Evolutionary conservation across 2,329 filamentous ascomycete species (phyloP).

Genomic region (Penicillium sclerotiorum): DNA sequence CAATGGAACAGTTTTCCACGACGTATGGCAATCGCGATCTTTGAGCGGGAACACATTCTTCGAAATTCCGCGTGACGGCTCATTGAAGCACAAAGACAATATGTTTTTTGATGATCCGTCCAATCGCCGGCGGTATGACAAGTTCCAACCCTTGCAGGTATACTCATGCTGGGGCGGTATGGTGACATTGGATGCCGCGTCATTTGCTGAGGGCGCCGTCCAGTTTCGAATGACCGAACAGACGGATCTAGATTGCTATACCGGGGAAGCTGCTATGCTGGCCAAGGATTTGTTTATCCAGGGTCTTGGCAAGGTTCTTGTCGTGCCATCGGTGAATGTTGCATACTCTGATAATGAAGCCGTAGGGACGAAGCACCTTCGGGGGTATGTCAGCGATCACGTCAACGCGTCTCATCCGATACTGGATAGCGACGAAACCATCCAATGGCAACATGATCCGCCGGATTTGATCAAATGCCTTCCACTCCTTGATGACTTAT

Average conservation of each 20-base stretch:
- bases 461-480: slow-evolving; percentile 27
- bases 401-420: slow-evolving; percentile 6
- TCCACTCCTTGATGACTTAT: slow-evolving; percentile 5
- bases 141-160: slow-evolving; percentile 58
- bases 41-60: slow-evolving; percentile 61
- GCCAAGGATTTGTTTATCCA: slow-evolving; percentile 60
- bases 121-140: slow-evolving; percentile 36
- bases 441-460: slow-evolving; percentile 25
- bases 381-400: slow-evolving; percentile 49
- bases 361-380: slow-evolving; percentile 51
- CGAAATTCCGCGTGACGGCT: slow-evolving; percentile 53
- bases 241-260: slow-evolving; percentile 50
- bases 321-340: slow-evolving; percentile 59
- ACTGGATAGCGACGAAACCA: slow-evolving; percentile 10
- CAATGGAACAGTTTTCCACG: slow-evolving; percentile 56
- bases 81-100: slow-evolving; percentile 53
- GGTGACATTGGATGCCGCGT: slow-evolving; percentile 51
- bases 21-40: slow-evolving; percentile 58
- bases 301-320: slow-evolving; percentile 57
- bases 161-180: slow-evolving; percentile 66
- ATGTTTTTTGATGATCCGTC: slow-evolving; percentile 56
- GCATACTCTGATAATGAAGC: slow-evolving; percentile 55
- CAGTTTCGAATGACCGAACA: slow-evolving; percentile 46
- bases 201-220: slow-evolving; percentile 49
- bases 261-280: slow-evolving; percentile 60